Conservation (phyloP, 2,329 filamentous ascomycete genomes). For the Talaromyces pinophilus region DNA sequence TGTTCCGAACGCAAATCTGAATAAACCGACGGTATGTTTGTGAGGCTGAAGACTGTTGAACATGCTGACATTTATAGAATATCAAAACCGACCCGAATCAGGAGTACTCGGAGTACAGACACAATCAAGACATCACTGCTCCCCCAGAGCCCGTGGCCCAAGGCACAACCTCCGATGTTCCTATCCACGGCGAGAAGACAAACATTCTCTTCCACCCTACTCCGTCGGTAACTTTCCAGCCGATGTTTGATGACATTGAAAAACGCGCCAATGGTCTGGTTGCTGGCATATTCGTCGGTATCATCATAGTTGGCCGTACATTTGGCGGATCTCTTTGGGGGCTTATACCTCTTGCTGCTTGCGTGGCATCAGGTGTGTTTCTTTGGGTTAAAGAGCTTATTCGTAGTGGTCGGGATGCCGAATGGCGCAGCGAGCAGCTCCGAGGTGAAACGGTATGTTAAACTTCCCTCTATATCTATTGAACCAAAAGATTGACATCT, state of each 20-base stretch:
- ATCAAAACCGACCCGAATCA: conserved; percentile 71
- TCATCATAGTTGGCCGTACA: conserved; percentile 74
- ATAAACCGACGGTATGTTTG: conserved; percentile 63
- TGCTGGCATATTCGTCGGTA: conserved; percentile 67
- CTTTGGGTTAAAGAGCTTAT: conserved; percentile 89
- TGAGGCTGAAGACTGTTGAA: not conserved
- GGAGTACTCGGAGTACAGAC: conserved; percentile 75
- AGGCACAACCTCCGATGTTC: conserved; percentile 86
- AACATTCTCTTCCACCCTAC: conserved; percentile 96
- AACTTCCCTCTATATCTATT: not conserved
- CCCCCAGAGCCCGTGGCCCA: conserved; percentile 82
- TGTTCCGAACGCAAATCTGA: conserved; percentile 85
- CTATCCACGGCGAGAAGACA: conserved; percentile 94
- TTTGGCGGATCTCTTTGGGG: conserved; percentile 78
- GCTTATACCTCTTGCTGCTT: conserved; percentile 70
- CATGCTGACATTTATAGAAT: conserved; percentile 43
- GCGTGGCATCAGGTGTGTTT: conserved; percentile 75
- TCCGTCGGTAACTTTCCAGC: conserved; percentile 83
- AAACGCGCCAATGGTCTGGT: conserved; percentile 71
- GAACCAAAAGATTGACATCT: not conserved
- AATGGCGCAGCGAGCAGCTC: conserved; percentile 85
- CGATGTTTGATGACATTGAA: conserved; percentile 78
- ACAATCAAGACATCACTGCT: conserved; percentile 84
- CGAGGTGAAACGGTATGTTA: conserved; percentile 70
- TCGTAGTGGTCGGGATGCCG: conserved; percentile 74